Evolutionary conservation across 2,329 filamentous ascomycete species (phyloP).

Genomic region (Ilyonectria robusta): DNA sequence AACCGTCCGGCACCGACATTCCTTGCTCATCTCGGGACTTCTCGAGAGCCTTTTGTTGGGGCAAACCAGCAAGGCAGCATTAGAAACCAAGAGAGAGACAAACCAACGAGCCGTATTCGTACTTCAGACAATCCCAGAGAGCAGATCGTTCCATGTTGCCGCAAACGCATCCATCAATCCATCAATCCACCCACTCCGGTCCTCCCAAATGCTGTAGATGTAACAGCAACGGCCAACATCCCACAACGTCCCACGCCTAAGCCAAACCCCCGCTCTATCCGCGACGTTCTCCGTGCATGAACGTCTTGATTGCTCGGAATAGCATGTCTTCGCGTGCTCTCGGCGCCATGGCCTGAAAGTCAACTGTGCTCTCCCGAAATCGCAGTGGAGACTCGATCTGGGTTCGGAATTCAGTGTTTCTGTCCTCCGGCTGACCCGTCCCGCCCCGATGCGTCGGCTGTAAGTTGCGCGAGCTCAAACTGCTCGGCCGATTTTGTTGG

Average conservation of each 20-base stretch:
- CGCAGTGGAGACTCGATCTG: not conserved
- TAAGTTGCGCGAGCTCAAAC: not conserved
- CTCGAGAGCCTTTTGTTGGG: slow-evolving; percentile 22
- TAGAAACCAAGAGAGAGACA: slow-evolving; percentile 2
- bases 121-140: not conserved
- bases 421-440: not conserved
- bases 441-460: not conserved
- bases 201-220: not conserved
- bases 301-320: slow-evolving; percentile 15
- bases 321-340: slow-evolving; percentile 1
- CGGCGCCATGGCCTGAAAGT: slow-evolving; percentile 27
- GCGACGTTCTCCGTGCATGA: not conserved
- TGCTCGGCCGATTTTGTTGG: not conserved
- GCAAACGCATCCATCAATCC: not conserved
- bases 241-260: not conserved
- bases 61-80: slow-evolving; percentile 3
- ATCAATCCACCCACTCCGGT: not conserved
- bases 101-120: not conserved
- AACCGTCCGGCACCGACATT: not conserved
- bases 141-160: not conserved
- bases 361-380: slow-evolving; percentile 22
- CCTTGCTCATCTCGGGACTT: slow-evolving; percentile 8
- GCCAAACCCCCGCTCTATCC: not conserved
- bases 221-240: not conserved
- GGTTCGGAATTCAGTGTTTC: not conserved